phyloP scores from a whole-genome alignment of 2,329 filamentous ascomycete genomes.

The Clathrospora elynae region DNA sequence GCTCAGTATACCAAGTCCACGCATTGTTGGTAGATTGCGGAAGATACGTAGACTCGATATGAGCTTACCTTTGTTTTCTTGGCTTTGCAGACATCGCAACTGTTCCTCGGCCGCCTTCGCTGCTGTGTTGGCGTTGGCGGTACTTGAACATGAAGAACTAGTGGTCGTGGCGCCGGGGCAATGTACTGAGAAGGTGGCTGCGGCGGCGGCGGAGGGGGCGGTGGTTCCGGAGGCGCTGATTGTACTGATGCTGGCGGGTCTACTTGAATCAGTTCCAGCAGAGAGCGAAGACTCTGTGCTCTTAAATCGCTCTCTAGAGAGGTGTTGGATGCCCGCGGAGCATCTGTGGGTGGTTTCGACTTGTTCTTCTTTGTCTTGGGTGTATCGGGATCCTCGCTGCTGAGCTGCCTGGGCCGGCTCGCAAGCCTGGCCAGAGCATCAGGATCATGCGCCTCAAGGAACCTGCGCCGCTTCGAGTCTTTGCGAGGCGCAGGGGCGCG shows the following conservation, averaged over 20 bases:
- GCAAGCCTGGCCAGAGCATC: slow-evolving; percentile 37
- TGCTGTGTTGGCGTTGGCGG: slow-evolving; percentile 15
- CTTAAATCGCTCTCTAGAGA: slow-evolving; percentile 47
- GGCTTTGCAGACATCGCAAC: slow-evolving; percentile 44
- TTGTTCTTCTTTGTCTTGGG: slow-evolving; percentile 36
- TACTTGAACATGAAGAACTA: slow-evolving; percentile 10
- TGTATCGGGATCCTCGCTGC: slow-evolving; percentile 23
- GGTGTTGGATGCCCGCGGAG: slow-evolving; percentile 37
- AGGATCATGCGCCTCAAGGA: slow-evolving; percentile 43
- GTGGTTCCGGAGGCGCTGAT: slow-evolving; percentile 20
- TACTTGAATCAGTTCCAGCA: slow-evolving; percentile 45
- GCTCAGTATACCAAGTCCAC: background rate
- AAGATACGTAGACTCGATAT: background rate
- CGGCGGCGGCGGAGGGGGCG: slow-evolving; percentile 18
- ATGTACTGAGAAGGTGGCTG: slow-evolving; percentile 11
- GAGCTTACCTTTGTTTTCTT: slow-evolving; percentile 46
- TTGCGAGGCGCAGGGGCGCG: slow-evolving; percentile 49
- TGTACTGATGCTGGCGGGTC: slow-evolving; percentile 24
- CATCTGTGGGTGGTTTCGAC: slow-evolving; percentile 25
- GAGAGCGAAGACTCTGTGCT: slow-evolving; percentile 44
- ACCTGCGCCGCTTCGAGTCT: slow-evolving; percentile 47
- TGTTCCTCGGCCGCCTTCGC: slow-evolving; percentile 36
- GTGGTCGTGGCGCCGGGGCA: background rate
- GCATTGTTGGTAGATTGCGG: too few species aligned
- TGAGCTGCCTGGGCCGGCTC: slow-evolving; percentile 30